Base-by-base conservation (phyloP, 1,284 basidiomycete genomes). In the Pascua sp. region DNA sequence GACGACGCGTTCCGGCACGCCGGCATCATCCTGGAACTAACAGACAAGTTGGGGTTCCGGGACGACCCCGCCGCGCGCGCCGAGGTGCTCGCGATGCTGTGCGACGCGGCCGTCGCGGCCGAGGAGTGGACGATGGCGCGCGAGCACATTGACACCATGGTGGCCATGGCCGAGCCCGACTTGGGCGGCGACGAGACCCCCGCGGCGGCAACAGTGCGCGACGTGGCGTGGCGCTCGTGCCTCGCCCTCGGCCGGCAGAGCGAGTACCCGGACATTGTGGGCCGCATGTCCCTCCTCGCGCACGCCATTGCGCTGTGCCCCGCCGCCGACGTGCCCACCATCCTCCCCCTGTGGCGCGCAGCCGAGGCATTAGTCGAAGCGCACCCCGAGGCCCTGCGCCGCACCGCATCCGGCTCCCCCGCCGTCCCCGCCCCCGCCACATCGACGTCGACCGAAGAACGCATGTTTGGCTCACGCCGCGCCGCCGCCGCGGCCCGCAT, bases 271-370 rank as follows among this genome's bases (percentile, higher is more conserved):
- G 86, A 91, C 63, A 76, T 83, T 5, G 76, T 81, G 12, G 84
- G 85, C 65, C 90, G 88, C 67, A 78, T 90, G 62, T 78, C 76
- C 1, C 81, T 95, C 1, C 77, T 96, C n/a, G 90, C 89, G 4
- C 83, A 85, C 56, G 89, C 92, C 4, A 79, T 96, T 37, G 86
- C 91, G 66, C 81, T 95, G n/a, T 94, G 91, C 70, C 91, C 92
- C 1, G 71, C 88, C 0, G 89, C 90, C 49, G 83, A 84, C 61
- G 81, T 94, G 10, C 80, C 86, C 18, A 85, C 88, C 58, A 80
- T 95, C 32, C 80, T 96, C 16, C 73, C 78, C 0, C 80, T 84
- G 2, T 96, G 91, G 89, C 82, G 85, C 46, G 81, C 59, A 45
- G 63, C 78, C 13, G 79, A 80, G 55, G 68, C 68, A 17, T 39